A percentile compares a stretch with the other conserved stretches of the same genome.
Evolutionary conservation across 345 rosid species (phyloP).

Genomic region (Erysimum cheiranthoides): DNA sequence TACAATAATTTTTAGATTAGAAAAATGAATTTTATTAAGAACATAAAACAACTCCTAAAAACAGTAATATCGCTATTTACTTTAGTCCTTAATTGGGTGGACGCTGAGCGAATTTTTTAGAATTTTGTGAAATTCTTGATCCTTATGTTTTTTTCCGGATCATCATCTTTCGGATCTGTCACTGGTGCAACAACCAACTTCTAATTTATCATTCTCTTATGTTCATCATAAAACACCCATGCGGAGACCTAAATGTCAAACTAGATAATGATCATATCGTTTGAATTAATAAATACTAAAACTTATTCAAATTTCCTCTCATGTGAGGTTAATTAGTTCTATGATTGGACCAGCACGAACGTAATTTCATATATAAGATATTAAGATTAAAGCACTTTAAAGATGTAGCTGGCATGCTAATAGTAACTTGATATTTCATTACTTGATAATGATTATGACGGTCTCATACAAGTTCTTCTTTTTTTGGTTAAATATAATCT

Average conservation of each 20-base stretch:
- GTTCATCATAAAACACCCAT: not conserved
- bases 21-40: no score
- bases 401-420: conserved; percentile 22
- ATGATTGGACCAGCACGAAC: conserved; percentile 13
- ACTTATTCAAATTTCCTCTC: not conserved
- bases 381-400: not conserved
- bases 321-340: conserved; percentile 10
- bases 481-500: not conserved
- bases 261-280: not conserved
- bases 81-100: no score
- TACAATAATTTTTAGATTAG: not conserved
- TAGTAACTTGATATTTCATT: conserved; percentile 6
- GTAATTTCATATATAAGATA: not conserved
- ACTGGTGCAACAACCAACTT: no score
- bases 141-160: no score
- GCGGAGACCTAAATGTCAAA: conserved; percentile 12
- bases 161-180: no score
- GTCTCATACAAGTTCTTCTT: not conserved
- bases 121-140: no score
- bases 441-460: not conserved
- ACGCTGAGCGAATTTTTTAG: no score
- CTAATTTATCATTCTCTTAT: not conserved
- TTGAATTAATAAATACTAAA: not conserved
- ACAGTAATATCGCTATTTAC: no score
- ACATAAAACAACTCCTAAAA: no score